Conservation (phyloP, 306 rosid genomes). For the Pachyrhizus erosus region DNA sequence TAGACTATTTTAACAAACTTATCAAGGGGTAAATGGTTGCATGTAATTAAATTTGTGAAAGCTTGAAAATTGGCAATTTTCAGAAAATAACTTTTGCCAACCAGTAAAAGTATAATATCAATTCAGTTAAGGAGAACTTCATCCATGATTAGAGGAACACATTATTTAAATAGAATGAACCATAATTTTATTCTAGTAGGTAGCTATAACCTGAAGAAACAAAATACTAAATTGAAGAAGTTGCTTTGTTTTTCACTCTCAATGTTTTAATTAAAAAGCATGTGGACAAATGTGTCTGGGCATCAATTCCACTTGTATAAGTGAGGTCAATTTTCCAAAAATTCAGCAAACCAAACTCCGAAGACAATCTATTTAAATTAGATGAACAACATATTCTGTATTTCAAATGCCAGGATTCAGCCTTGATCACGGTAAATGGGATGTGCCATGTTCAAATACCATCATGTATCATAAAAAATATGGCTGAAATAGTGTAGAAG, state of each 20-base stretch:
- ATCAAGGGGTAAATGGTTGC: neutral
- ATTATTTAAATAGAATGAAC: constrained; percentile 7
- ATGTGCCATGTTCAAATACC: neutral
- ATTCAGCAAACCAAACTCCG: neutral
- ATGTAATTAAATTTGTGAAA: constrained; percentile 15
- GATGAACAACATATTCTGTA: neutral
- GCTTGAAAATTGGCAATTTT: constrained; percentile 29
- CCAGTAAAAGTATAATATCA: constrained; percentile 12
- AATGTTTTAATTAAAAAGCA: constrained; percentile 21
- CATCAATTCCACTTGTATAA: neutral
- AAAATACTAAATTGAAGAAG: constrained; percentile 16
- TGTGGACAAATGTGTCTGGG: neutral
- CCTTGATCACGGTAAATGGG: constrained; percentile 23
- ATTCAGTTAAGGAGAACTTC: constrained; percentile 25
- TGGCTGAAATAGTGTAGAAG: constrained; percentile 15
- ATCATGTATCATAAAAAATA: neutral
- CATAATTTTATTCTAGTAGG: constrained; percentile 6
- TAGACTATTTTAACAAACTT: constrained; percentile 7
- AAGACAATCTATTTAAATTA: constrained; percentile 12
- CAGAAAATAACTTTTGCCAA: neutral
- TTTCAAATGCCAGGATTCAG: constrained; percentile 21
- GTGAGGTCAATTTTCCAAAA: neutral
- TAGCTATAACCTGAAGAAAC: constrained; percentile 16
- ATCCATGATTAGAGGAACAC: constrained; percentile 27
- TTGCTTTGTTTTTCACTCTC: neutral